Conservation (phyloP, 768 basidiomycete genomes). For the Lactarius trivialis region DNA sequence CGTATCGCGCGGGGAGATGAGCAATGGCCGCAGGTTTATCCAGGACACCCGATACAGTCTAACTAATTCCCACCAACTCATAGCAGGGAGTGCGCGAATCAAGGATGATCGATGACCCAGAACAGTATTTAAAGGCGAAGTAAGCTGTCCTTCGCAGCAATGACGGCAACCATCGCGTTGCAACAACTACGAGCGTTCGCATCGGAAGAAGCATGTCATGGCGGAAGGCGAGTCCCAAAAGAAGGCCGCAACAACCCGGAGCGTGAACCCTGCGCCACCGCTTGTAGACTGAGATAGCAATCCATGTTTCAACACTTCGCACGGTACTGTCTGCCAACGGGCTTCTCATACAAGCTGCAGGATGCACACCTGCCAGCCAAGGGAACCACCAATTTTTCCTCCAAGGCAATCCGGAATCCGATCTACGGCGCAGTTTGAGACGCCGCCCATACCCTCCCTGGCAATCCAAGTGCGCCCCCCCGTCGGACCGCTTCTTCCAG, state of each 20-base stretch:
- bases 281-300: not conserved
- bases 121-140: not conserved
- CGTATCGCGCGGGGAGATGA: not conserved
- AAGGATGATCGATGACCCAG: not conserved
- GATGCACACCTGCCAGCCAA: not conserved
- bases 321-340: not conserved
- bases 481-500: constrained; percentile 69
- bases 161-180: not conserved
- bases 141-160: not conserved
- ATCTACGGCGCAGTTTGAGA: constrained; percentile 15
- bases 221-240: not conserved
- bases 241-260: not conserved
- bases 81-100: not conserved
- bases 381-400: not conserved
- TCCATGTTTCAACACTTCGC: not conserved
- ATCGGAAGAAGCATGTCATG: constrained; percentile 5
- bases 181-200: not conserved
- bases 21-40: not conserved
- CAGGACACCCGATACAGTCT: not conserved
- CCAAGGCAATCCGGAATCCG: not conserved
- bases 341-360: not conserved
- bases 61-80: not conserved
- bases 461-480: constrained; percentile 62
- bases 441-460: constrained; percentile 54
- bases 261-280: not conserved